phyloP scores from a whole-genome alignment of 129 eudicot genomes.

The Kitagawia praeruptora region DNA sequence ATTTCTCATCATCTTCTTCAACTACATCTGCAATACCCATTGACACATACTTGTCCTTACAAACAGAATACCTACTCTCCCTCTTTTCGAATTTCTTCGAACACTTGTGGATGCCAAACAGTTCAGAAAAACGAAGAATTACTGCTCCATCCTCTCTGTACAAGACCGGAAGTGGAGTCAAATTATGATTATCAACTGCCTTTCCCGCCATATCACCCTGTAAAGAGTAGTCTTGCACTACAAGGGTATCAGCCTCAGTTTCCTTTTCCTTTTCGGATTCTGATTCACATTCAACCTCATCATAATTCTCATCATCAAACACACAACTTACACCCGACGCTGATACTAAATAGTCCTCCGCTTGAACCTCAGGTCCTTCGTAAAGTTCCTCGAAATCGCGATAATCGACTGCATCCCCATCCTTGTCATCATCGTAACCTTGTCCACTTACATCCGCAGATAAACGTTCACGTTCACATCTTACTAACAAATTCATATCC shows the following conservation, averaged over 20 bases:
- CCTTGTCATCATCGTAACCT: constrained; percentile 84
- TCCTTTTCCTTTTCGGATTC: constrained; percentile 21
- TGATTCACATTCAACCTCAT: constrained; percentile 35
- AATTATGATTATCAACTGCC: constrained; percentile 24
- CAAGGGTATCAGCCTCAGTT: constrained; percentile 16
- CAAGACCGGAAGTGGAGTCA: constrained; percentile 65
- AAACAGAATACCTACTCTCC: constrained; percentile 46
- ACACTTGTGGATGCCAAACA: constrained; percentile 70
- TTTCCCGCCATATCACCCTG: constrained; percentile 18
- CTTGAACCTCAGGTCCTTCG: constrained; percentile 88
- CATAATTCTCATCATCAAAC: constrained; percentile 94
- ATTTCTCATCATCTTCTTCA: constrained; percentile 80
- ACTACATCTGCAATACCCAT: constrained; percentile 42
- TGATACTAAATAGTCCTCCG: constrained; percentile 64
- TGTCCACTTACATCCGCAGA: constrained; percentile 68
- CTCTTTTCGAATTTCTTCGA: constrained; percentile 51
- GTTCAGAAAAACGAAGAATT: constrained; percentile 78
- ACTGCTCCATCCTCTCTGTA: constrained; percentile 70
- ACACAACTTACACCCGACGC: constrained; percentile 24
- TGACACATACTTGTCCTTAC: constrained; percentile 59
- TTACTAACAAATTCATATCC: constrained; percentile 62
- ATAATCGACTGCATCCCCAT: constrained; percentile 91
- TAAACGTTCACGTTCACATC: constrained; percentile 35
- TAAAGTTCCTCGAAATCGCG: constrained; percentile 90
- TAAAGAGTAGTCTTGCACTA: constrained; percentile 20